Percentiles rank a stretch among this genome's conserved stretches.
Conservation (phyloP, 805 yeast genomes). For the Monosporozyma aquatica region DNA sequence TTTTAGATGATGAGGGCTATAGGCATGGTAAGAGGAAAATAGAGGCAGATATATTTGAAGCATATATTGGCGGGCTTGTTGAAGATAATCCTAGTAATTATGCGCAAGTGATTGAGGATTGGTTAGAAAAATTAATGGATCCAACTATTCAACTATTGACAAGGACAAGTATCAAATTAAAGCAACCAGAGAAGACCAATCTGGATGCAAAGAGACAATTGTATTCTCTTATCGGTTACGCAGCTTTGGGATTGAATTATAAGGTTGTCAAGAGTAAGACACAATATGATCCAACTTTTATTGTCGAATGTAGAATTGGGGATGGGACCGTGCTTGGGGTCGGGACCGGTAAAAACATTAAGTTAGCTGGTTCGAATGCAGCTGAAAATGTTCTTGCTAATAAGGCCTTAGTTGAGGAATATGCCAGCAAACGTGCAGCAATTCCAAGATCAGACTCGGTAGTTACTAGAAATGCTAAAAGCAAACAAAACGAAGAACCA, state of each 20-base stretch:
- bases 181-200: slow-evolving; percentile 35
- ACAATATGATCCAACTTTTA: slow-evolving; percentile 34
- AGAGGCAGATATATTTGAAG: slow-evolving; percentile 87
- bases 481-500: too few relatives aligned
- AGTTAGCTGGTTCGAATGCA: slow-evolving; percentile 76
- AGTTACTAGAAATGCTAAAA: too few relatives aligned
- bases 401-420: slow-evolving; percentile 52
- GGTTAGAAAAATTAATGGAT: slow-evolving; percentile 47
- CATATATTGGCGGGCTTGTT: slow-evolving; percentile 79
- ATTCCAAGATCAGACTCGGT: slow-evolving; percentile 37
- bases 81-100: slow-evolving; percentile 43
- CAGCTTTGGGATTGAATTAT: slow-evolving; percentile 54
- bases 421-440: slow-evolving; percentile 45
- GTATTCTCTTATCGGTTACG: slow-evolving; percentile 73
- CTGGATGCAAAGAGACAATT: slow-evolving; percentile 68
- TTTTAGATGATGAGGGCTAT: slow-evolving; percentile 23
- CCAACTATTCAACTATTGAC: slow-evolving; percentile 33
- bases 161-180: slow-evolving; percentile 19
- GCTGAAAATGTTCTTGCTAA: slow-evolving; percentile 72
- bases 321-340: slow-evolving; percentile 55
- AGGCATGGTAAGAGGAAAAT: slow-evolving; percentile 55
- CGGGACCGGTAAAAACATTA: slow-evolving; percentile 61
- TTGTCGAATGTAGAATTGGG: slow-evolving; percentile 58
- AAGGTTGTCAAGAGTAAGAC: slow-evolving; percentile 34
- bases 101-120: slow-evolving; percentile 40